Evolutionary conservation across 306 rosid genomes (phyloP).

Genomic region (Alnus glutinosa): DNA sequence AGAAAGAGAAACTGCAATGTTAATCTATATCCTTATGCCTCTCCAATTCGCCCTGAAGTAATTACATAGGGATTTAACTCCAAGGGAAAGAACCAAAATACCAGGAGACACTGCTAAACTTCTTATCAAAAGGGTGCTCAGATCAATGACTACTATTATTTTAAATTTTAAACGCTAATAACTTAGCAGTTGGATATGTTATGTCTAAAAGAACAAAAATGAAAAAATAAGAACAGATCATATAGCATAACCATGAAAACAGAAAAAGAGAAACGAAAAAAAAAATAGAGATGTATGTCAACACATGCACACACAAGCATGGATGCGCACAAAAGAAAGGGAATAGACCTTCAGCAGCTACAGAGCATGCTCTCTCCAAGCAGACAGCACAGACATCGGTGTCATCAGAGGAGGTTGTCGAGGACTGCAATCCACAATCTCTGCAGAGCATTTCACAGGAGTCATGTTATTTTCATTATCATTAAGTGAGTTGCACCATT

Average conservation of each 20-base stretch:
- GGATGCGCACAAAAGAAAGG: slow-evolving; percentile 19
- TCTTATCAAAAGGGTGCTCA: neutral
- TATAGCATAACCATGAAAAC: neutral
- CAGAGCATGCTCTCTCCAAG: slow-evolving; percentile 85
- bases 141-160: neutral
- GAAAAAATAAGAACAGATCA: neutral
- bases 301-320: neutral
- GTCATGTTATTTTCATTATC: slow-evolving; percentile 28
- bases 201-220: neutral
- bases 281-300: neutral
- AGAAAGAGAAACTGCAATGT: neutral
- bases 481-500: neutral
- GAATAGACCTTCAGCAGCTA: slow-evolving; percentile 82
- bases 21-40: neutral
- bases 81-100: slow-evolving; percentile 2
- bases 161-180: neutral
- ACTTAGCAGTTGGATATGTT: neutral
- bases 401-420: slow-evolving; percentile 56
- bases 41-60: neutral
- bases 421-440: slow-evolving; percentile 75
- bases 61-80: neutral
- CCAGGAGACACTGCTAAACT: neutral
- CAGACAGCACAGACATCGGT: slow-evolving; percentile 86
- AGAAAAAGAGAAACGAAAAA: neutral
- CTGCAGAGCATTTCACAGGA: slow-evolving; percentile 51